These are phyloP conservation scores for Nissolia schottii DNA, from an alignment of 306 rosid species.

Conservation along the genomic window DNA sequence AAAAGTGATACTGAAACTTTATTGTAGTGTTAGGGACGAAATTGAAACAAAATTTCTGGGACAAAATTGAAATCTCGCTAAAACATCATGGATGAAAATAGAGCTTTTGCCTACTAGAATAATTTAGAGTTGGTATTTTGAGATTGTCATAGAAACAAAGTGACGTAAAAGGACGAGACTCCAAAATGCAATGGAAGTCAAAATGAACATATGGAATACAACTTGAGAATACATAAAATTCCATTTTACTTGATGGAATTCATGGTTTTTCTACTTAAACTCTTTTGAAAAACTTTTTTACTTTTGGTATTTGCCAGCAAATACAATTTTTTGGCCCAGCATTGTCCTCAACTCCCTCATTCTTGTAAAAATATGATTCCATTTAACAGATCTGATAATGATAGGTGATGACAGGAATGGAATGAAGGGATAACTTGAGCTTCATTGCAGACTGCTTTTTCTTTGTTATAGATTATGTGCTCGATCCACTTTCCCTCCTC, in stretches of 20 bases:
- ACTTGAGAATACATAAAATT: background rate
- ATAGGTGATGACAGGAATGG: background rate
- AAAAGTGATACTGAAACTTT: no score
- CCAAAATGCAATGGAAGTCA: background rate
- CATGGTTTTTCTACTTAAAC: background rate
- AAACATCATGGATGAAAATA: no score
- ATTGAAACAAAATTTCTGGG: no score
- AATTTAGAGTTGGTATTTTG: constrained; percentile 3
- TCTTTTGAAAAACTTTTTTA: background rate
- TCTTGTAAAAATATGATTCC: background rate
- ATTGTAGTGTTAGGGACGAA: no score
- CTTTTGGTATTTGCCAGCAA: background rate
- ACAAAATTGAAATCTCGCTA: no score
- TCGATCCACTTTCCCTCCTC: background rate
- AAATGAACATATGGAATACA: background rate
- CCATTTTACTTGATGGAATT: background rate
- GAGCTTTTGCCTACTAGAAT: no score
- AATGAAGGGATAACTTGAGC: background rate
- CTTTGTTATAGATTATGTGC: background rate
- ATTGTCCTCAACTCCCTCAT: background rate
- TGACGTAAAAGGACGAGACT: background rate
- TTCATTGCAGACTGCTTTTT: background rate
- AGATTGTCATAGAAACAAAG: background rate
- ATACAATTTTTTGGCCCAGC: background rate
- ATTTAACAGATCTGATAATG: background rate